phyloP scores from a whole-genome alignment of 2,329 filamentous ascomycete species.

The Shiraia bambusicola region DNA sequence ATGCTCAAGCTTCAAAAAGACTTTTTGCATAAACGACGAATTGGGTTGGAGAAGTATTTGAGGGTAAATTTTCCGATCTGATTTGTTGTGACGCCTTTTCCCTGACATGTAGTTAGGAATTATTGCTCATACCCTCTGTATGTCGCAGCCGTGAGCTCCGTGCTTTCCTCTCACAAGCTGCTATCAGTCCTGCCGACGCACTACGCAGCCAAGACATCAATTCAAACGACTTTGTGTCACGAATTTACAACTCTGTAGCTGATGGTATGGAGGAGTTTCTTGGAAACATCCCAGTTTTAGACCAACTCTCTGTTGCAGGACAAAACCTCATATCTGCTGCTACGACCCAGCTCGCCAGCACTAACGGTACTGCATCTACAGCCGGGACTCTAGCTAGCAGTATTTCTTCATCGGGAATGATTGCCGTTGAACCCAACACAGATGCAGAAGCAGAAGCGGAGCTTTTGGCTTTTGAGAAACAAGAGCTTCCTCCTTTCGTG shows the following conservation, averaged over 20 bases:
- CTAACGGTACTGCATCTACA: conserved; percentile 22
- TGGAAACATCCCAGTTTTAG: conserved; percentile 91
- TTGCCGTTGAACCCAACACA: conserved; percentile 53
- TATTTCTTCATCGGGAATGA: conserved; percentile 22
- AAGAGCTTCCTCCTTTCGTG: conserved; percentile 87
- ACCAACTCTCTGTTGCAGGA: conserved; percentile 88
- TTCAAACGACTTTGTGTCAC: conserved; percentile 77
- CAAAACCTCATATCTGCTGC: conserved; percentile 85
- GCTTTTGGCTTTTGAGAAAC: conserved; percentile 81
- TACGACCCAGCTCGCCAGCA: conserved; percentile 52
- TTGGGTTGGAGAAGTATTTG: conserved; percentile 83
- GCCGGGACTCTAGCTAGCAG: conserved; percentile 11
- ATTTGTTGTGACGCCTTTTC: neutral
- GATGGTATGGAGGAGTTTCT: conserved; percentile 98
- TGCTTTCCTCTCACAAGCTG: conserved; percentile 85
- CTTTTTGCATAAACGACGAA: conserved; percentile 84
- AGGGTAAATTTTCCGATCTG: conserved; percentile 24
- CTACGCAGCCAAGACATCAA: conserved; percentile 62
- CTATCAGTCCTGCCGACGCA: conserved; percentile 68
- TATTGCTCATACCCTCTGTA: conserved; percentile 85
- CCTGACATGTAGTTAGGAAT: conserved; percentile 50
- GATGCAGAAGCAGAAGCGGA: conserved; percentile 86
- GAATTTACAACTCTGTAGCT: conserved; percentile 93
- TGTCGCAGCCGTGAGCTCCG: conserved; percentile 91
- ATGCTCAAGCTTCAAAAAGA: conserved; percentile 97